Evolutionary conservation across 1,284 basidiomycete genomes (phyloP).

Genomic region (Fomitopsis schrenkii): DNA sequence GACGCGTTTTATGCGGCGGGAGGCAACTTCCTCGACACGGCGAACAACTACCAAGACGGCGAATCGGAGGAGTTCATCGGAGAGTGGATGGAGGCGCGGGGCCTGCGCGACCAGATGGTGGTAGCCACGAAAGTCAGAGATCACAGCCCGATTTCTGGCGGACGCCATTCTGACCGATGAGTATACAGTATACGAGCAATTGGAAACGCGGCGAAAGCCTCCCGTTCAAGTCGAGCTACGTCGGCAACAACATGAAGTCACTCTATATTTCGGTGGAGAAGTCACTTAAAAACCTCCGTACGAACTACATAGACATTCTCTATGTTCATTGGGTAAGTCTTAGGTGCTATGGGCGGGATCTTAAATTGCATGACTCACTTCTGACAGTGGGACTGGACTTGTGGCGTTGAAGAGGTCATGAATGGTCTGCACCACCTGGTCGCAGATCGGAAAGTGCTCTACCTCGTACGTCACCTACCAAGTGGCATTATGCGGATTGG

Average conservation of each 20-base stretch:
- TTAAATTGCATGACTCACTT: too few relatives aligned
- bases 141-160: too few relatives aligned
- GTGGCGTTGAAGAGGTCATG: slow-evolving; percentile 47
- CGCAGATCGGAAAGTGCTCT: slow-evolving; percentile 39
- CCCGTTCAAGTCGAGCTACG: slow-evolving; percentile 36
- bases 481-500: neutral
- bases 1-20: slow-evolving; percentile 22
- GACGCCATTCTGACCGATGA: neutral
- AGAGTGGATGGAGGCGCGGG: slow-evolving; percentile 37
- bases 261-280: slow-evolving; percentile 39
- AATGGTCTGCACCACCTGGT: slow-evolving; percentile 43
- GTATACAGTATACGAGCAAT: slow-evolving; percentile 8
- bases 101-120: slow-evolving; percentile 37
- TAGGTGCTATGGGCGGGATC: too few relatives aligned
- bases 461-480: slow-evolving; percentile 27
- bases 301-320: slow-evolving; percentile 48
- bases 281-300: slow-evolving; percentile 53
- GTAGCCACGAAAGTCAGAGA: slow-evolving; percentile 39
- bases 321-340: slow-evolving; percentile 43
- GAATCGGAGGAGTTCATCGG: slow-evolving; percentile 30
- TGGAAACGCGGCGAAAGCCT: slow-evolving; percentile 15
- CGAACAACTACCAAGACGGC: slow-evolving; percentile 36
- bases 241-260: slow-evolving; percentile 45
- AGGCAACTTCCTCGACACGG: slow-evolving; percentile 28
- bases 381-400: slow-evolving; percentile 27